Percentiles rank a stretch among this genome's conserved stretches.
Evolutionary conservation across 2,329 filamentous ascomycete species (phyloP).

Genomic region (Metarhizium humberi): DNA sequence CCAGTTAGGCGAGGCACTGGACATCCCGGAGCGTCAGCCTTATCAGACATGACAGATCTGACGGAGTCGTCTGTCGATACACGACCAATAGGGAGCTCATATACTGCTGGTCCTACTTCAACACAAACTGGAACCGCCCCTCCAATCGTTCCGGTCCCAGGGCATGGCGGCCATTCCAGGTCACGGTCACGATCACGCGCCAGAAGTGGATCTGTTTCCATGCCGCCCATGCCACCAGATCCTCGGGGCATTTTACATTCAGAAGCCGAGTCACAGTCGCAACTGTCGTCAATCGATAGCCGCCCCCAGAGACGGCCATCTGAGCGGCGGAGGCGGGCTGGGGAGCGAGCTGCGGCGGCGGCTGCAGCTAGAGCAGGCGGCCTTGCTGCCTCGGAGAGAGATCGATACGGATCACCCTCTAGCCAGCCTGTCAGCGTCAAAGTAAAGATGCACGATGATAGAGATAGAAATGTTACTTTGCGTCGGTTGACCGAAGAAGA

Average conservation of each 20-base stretch:
- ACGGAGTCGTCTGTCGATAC: conserved; percentile 27
- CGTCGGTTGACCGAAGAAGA: conserved; percentile 54
- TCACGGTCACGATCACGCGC: conserved; percentile 28
- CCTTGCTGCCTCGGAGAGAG: conserved; percentile 32
- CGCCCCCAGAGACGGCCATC: conserved; percentile 33
- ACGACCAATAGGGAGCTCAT: conserved; percentile 17
- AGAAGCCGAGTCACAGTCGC: conserved; percentile 18
- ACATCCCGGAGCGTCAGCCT: conserved; percentile 15
- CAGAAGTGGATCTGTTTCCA: conserved; percentile 32
- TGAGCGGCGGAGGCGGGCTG: conserved; percentile 35
- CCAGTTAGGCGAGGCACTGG: conserved; percentile 21
- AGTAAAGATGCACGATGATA: conserved; percentile 51
- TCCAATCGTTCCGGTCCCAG: conserved; percentile 8
- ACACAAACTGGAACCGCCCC: conserved; percentile 14
- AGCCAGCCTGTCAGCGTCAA: conserved; percentile 47
- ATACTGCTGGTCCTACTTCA: conserved; percentile 11
- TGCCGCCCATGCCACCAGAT: conserved; percentile 47
- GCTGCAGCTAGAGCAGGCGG: conserved; percentile 37
- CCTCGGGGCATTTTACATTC: conserved; percentile 32
- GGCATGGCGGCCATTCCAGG: conserved; percentile 16
- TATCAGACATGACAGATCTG: conserved; percentile 22
- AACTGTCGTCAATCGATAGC: conserved; percentile 20
- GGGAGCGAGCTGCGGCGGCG: conserved; percentile 35
- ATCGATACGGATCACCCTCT: conserved; percentile 29
- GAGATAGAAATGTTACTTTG: conserved; percentile 51